A percentile compares a stretch with the other conserved stretches of the same genome.
These are phyloP conservation scores for Xylaria sp. DNA, from an alignment of 2,329 filamentous ascomycete species.

Conservation along the genomic window DNA sequence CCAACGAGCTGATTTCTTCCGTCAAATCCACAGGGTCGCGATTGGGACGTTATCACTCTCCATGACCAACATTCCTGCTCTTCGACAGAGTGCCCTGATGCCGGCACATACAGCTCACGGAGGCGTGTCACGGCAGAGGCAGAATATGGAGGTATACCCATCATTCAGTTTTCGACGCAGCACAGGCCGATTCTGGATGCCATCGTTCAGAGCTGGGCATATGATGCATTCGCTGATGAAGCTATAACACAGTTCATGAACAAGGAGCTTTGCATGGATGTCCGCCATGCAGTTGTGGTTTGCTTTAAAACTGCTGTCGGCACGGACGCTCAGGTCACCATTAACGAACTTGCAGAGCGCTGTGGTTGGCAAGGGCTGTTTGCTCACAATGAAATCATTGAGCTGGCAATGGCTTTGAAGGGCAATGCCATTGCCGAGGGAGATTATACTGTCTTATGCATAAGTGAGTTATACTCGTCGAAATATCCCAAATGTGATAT, in stretches of 20 bases:
- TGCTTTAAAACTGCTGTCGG: slow-evolving; percentile 23
- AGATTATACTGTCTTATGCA: slow-evolving; percentile 38
- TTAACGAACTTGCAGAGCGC: slow-evolving; percentile 36
- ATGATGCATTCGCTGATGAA: slow-evolving; percentile 31
- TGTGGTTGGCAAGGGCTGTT: slow-evolving; percentile 41
- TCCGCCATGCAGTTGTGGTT: slow-evolving; percentile 21
- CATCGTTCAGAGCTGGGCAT: slow-evolving; percentile 26
- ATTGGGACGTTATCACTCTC: slow-evolving; percentile 37
- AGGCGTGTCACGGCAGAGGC: slow-evolving; percentile 21
- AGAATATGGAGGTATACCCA: slow-evolving; percentile 19
- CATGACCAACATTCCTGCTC: slow-evolving; percentile 26
- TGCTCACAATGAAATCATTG: slow-evolving; percentile 35
- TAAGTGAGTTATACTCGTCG: slow-evolving; percentile 31
- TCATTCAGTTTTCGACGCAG: slow-evolving; percentile 38
- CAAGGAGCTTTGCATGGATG: neutral
- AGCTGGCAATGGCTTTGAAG: slow-evolving; percentile 28
- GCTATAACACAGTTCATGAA: slow-evolving; percentile 23
- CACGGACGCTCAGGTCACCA: slow-evolving; percentile 13
- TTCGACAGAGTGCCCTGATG: slow-evolving; percentile 29
- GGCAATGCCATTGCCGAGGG: slow-evolving; percentile 39
- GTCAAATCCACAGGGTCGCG: slow-evolving; percentile 35
- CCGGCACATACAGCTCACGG: slow-evolving; percentile 31
- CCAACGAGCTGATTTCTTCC: slow-evolving; percentile 38
- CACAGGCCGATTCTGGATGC: slow-evolving; percentile 35
- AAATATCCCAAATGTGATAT: too few species aligned